Evolutionary conservation across 2,329 filamentous ascomycete genomes (phyloP).

Genomic region (Harringtonia lauricola): DNA sequence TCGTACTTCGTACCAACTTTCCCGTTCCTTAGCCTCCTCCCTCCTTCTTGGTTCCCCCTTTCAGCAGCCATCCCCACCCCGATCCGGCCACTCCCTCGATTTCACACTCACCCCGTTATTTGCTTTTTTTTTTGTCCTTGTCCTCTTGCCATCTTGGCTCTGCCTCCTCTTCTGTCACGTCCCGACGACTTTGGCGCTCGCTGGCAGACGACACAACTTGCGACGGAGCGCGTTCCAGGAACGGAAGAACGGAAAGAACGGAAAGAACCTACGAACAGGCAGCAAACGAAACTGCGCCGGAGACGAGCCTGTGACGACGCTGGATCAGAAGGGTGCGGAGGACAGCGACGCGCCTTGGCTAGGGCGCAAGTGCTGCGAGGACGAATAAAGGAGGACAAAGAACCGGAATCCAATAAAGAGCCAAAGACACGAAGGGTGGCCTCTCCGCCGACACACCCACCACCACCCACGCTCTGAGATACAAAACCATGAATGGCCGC

Average conservation of each 20-base stretch:
- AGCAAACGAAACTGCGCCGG: too few relatives aligned
- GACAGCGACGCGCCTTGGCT: too few relatives aligned
- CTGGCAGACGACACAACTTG: background rate
- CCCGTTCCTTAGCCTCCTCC: constrained; percentile 1
- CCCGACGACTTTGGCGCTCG: background rate
- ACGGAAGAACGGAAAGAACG: too few relatives aligned
- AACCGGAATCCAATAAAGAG: background rate
- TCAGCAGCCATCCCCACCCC: background rate
- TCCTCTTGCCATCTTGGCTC: too few relatives aligned
- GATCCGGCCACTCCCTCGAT: background rate
- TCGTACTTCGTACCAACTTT: background rate
- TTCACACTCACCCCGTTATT: background rate
- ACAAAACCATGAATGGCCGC: constrained; percentile 54
- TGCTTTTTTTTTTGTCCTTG: background rate
- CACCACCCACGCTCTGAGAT: background rate
- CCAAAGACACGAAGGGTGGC: background rate
- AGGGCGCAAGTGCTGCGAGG: too few relatives aligned
- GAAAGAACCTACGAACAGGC: too few relatives aligned
- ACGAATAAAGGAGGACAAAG: background rate
- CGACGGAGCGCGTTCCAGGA: background rate
- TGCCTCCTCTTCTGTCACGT: background rate
- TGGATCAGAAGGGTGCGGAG: too few relatives aligned
- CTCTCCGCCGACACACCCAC: background rate
- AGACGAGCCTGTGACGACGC: too few relatives aligned
- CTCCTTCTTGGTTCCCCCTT: background rate